Conservation (phyloP, 2,329 filamentous ascomycete species). For the Neocucurbitaria cava region DNA sequence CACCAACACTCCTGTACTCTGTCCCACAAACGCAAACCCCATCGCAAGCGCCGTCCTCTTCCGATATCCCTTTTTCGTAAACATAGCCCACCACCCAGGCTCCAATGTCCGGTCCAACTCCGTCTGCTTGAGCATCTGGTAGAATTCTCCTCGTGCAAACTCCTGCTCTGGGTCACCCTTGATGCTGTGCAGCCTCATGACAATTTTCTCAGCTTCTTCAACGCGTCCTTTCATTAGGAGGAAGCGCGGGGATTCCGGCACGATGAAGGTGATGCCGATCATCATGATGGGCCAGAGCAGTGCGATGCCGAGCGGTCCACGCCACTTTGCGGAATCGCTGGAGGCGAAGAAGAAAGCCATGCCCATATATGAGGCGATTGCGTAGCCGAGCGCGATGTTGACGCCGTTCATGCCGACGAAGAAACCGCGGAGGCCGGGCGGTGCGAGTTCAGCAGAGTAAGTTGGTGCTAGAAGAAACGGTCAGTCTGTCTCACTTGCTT, state of each 20-base stretch:
- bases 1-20: slow-evolving; percentile 30
- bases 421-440: slow-evolving; percentile 27
- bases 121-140: slow-evolving; percentile 36
- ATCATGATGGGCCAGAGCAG: slow-evolving; percentile 32
- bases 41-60: slow-evolving; percentile 25
- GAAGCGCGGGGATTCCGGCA: slow-evolving; percentile 51
- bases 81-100: slow-evolving; percentile 25
- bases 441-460: slow-evolving; percentile 31
- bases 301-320: slow-evolving; percentile 30
- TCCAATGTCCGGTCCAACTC: slow-evolving; percentile 27
- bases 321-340: slow-evolving; percentile 27
- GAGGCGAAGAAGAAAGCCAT: slow-evolving; percentile 26
- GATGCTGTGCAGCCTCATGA: slow-evolving; percentile 22
- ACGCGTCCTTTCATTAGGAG: slow-evolving; percentile 22
- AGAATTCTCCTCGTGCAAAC: slow-evolving; percentile 34
- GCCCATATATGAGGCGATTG: slow-evolving; percentile 30
- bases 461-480: slow-evolving; percentile 17
- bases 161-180: slow-evolving; percentile 25
- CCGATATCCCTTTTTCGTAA: slow-evolving; percentile 30
- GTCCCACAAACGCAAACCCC: slow-evolving; percentile 31
- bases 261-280: slow-evolving; percentile 24
- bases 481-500: too few species aligned
- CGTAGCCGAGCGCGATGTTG: slow-evolving; percentile 30
- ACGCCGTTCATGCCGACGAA: slow-evolving; percentile 35
- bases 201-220: slow-evolving; percentile 15